phyloP scores from a whole-genome alignment of 1,139 yeast genomes.

The Zygotorulaspora mrakii region DNA sequence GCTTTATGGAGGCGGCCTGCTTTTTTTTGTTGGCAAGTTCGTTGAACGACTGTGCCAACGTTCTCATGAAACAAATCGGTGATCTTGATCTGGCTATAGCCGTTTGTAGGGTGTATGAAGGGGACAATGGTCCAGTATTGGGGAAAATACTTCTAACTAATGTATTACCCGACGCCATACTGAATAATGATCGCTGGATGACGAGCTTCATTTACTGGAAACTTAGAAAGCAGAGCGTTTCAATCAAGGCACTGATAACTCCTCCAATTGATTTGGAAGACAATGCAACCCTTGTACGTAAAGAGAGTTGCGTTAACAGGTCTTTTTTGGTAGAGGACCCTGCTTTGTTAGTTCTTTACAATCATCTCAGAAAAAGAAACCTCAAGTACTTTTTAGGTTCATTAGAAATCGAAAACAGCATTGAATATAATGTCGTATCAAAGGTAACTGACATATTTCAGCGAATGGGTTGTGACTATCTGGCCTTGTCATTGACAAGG shows the following conservation, averaged over 20 bases:
- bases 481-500: slow-evolving; percentile 58
- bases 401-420: slow-evolving; percentile 42
- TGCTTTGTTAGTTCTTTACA: slow-evolving; percentile 63
- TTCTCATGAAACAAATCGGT: slow-evolving; percentile 59
- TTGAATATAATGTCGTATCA: slow-evolving; percentile 60
- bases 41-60: slow-evolving; percentile 71
- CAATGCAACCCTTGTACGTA: slow-evolving; percentile 26
- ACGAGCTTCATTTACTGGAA: slow-evolving; percentile 82
- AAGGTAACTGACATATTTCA: slow-evolving; percentile 65
- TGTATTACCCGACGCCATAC: slow-evolving; percentile 55
- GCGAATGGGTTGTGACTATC: slow-evolving; percentile 88
- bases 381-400: slow-evolving; percentile 49
- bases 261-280: slow-evolving; percentile 45
- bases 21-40: slow-evolving; percentile 82
- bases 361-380: slow-evolving; percentile 52
- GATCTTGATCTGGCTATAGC: slow-evolving; percentile 76
- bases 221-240: slow-evolving; percentile 46
- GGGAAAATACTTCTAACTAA: slow-evolving; percentile 48
- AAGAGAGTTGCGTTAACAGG: slow-evolving; percentile 34
- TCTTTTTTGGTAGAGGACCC: slow-evolving; percentile 77
- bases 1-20: slow-evolving; percentile 83
- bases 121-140: slow-evolving; percentile 51
- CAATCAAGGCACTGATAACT: slow-evolving; percentile 64
- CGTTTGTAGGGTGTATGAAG: slow-evolving; percentile 71
- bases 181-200: slow-evolving; percentile 74